phyloP scores from a whole-genome alignment of 139 green algal species.

The Nannochloris sp. region DNA sequence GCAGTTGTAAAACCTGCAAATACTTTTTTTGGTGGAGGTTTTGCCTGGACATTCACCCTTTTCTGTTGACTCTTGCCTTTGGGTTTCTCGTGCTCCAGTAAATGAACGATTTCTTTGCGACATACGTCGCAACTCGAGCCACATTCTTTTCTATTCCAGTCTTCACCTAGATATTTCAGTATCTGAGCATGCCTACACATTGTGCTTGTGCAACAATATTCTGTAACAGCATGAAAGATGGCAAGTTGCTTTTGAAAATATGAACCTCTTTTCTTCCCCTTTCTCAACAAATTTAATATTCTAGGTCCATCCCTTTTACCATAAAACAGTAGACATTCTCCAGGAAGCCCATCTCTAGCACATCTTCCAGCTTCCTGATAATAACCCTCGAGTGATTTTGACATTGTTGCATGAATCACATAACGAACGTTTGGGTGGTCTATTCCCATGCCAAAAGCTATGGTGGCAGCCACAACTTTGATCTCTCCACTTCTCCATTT shows the following conservation, averaged over 20 bases:
- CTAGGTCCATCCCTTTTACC: slow-evolving; percentile 28
- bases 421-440: slow-evolving; percentile 76
- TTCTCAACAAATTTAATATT: slow-evolving; percentile 24
- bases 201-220: slow-evolving; percentile 29
- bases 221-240: slow-evolving; percentile 35
- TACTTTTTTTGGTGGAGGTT: too few relatives aligned
- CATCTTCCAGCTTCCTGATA: slow-evolving; percentile 65
- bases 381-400: slow-evolving; percentile 45
- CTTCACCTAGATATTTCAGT: slow-evolving; percentile 48
- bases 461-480: slow-evolving; percentile 13
- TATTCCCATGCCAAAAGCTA: slow-evolving; percentile 64
- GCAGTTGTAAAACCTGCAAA: too few relatives aligned
- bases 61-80: neutral
- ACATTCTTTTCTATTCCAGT: slow-evolving; percentile 10
- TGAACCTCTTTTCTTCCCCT: slow-evolving; percentile 16
- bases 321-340: slow-evolving; percentile 48
- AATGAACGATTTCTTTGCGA: slow-evolving; percentile 5
- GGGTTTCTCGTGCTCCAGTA: neutral
- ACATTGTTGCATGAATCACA: slow-evolving; percentile 60
- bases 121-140: slow-evolving; percentile 26
- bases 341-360: slow-evolving; percentile 52
- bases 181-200: slow-evolving; percentile 40
- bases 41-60: too few relatives aligned
- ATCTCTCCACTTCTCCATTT: slow-evolving; percentile 38
- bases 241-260: slow-evolving; percentile 31